Evolutionary conservation across 1,284 basidiomycete species (phyloP).

Genomic region (Lignosus rhinocerotis): DNA sequence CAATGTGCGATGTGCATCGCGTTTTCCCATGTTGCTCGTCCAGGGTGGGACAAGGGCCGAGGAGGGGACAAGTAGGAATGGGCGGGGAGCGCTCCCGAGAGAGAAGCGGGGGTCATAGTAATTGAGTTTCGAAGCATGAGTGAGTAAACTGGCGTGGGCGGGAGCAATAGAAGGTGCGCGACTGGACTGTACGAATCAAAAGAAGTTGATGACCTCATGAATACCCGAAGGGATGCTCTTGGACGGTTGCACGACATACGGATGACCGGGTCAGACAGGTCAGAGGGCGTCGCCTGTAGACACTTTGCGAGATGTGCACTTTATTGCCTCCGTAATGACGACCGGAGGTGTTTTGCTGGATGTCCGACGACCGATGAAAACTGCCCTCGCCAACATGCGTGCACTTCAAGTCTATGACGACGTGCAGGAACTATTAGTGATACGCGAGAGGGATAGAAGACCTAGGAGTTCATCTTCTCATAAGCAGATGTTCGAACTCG

Average conservation of each 20-base stretch:
- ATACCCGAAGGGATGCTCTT: conserved; percentile 18
- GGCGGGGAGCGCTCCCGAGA: neutral
- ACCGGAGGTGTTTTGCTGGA: neutral
- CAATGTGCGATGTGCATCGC: neutral
- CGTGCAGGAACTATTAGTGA: neutral
- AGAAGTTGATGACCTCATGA: conserved; percentile 21
- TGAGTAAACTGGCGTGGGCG: conserved; percentile 10
- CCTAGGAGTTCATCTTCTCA: too few relatives aligned
- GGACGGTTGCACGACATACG: conserved; percentile 8
- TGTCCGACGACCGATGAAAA: neutral
- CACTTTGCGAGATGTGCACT: neutral
- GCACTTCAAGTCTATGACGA: neutral
- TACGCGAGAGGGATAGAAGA: too few relatives aligned
- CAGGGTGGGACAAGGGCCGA: neutral
- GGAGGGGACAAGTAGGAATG: neutral
- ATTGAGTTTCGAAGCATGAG: conserved; percentile 14
- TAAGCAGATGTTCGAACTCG: too few relatives aligned
- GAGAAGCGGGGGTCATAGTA: neutral
- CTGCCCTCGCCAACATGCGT: neutral
- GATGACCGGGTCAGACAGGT: neutral
- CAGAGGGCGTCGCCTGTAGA: neutral
- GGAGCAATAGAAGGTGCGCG: conserved; percentile 1
- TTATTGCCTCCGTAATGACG: conserved; percentile 2
- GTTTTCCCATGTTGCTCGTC: neutral
- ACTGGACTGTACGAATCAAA: conserved; percentile 3